Percentiles rank a stretch among this genome's conserved stretches.
These are phyloP conservation scores for Lactarius pseudohatsudake DNA, from an alignment of 768 basidiomycete species.

Conservation along the genomic window DNA sequence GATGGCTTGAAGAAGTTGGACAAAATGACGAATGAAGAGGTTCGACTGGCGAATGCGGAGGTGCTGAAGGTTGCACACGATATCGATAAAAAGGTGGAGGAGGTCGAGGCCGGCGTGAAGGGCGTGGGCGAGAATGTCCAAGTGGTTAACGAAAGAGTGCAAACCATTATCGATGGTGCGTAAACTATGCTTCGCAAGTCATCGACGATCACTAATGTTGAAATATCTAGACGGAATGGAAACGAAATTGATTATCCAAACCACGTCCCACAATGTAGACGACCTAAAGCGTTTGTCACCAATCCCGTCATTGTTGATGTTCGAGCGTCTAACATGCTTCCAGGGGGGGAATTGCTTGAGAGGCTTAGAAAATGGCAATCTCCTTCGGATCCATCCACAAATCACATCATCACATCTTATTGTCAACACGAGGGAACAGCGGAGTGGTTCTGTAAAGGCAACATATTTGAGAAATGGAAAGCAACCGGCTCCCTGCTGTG, in stretches of 20 bases:
- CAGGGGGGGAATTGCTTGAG: too few relatives aligned
- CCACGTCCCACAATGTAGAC: neutral
- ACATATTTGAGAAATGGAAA: too few relatives aligned
- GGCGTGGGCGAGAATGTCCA: neutral
- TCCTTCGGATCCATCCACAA: too few relatives aligned
- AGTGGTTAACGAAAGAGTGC: neutral
- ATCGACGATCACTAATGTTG: neutral
- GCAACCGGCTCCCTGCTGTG: too few relatives aligned
- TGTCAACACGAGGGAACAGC: too few relatives aligned
- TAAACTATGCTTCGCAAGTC: neutral
- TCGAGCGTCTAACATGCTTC: too few relatives aligned
- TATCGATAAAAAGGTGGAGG: neutral
- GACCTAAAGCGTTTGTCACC: too few relatives aligned
- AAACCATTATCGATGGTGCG: neutral
- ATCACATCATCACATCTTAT: too few relatives aligned
- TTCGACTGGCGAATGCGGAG: neutral
- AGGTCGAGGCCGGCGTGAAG: neutral
- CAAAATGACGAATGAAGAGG: neutral
- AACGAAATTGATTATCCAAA: neutral
- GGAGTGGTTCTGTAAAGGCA: too few relatives aligned
- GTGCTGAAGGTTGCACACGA: neutral
- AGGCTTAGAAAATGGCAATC: too few relatives aligned
- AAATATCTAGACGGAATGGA: neutral
- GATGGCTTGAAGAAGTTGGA: neutral
- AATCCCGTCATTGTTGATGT: too few relatives aligned